Conservation (phyloP, 2,329 filamentous ascomycete species). For the Aspergillus candidus region DNA sequence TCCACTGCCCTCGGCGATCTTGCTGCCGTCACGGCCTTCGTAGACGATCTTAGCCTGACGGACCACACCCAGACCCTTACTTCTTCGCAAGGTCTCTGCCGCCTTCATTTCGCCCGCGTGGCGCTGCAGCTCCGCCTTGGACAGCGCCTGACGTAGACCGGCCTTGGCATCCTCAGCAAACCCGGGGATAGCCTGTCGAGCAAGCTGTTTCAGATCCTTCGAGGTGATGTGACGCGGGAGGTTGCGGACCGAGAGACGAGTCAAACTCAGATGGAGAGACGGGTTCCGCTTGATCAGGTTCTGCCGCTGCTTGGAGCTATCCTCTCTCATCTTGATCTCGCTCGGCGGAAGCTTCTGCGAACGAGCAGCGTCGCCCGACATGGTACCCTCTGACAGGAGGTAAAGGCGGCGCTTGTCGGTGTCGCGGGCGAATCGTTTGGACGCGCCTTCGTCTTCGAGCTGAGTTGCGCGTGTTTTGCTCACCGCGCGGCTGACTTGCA, state of each 20-base stretch:
- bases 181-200: slow-evolving; percentile 84
- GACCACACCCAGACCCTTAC: slow-evolving; percentile 80
- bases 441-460: slow-evolving; percentile 63
- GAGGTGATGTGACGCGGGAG: slow-evolving; percentile 75
- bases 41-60: slow-evolving; percentile 93
- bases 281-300: slow-evolving; percentile 88
- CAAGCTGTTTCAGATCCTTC: slow-evolving; percentile 85
- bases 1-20: slow-evolving; percentile 69
- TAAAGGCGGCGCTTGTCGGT: slow-evolving; percentile 89
- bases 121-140: slow-evolving; percentile 79
- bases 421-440: slow-evolving; percentile 59
- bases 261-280: slow-evolving; percentile 78
- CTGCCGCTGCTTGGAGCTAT: slow-evolving; percentile 80
- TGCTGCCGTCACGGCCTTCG: slow-evolving; percentile 77
- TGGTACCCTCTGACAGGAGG: slow-evolving; percentile 78
- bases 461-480: slow-evolving; percentile 72
- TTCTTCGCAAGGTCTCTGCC: slow-evolving; percentile 71
- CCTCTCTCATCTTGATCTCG: slow-evolving; percentile 82
- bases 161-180: slow-evolving; percentile 86
- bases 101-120: slow-evolving; percentile 74
- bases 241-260: slow-evolving; percentile 85
- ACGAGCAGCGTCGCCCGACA: slow-evolving; percentile 68
- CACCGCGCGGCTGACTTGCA: slow-evolving; percentile 80
- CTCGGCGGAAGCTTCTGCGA: slow-evolving; percentile 69
- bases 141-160: slow-evolving; percentile 68